These are phyloP conservation scores for Ananas comosus DNA, from an alignment of 176 grass and related monocot species.

Conservation along the genomic window DNA sequence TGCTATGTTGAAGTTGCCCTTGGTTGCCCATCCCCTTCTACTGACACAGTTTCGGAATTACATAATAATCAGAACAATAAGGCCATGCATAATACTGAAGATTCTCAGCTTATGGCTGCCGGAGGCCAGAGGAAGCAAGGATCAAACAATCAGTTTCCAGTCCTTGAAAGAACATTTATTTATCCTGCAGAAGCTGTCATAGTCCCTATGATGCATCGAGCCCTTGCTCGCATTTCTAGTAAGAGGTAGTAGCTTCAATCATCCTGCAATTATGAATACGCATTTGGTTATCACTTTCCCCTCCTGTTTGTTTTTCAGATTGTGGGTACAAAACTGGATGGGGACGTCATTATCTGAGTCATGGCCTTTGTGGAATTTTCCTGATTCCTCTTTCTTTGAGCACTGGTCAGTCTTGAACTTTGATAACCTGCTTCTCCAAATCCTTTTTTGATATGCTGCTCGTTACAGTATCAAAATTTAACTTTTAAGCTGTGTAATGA, in stretches of 20 bases:
- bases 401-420: constrained; percentile 54
- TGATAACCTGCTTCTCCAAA: constrained; percentile 3
- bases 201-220: constrained; percentile 83
- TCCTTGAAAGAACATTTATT: constrained; percentile 93
- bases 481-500: background rate
- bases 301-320: constrained; percentile 34
- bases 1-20: constrained; percentile 95
- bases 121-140: constrained; percentile 37
- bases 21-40: constrained; percentile 49
- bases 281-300: constrained; percentile 9
- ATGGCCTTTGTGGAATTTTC: constrained; percentile 96
- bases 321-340: constrained; percentile 51
- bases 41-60: constrained; percentile 34
- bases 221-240: constrained; percentile 78
- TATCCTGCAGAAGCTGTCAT: constrained; percentile 84
- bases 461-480: background rate
- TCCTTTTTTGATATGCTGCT: background rate
- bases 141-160: constrained; percentile 37
- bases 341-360: constrained; percentile 61
- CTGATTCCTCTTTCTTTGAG: constrained; percentile 61
- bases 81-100: constrained; percentile 36
- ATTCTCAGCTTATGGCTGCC: constrained; percentile 18
- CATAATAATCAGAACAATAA: constrained; percentile 48
- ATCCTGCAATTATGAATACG: background rate
- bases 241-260: constrained; percentile 51